Base-by-base conservation (phyloP, 768 basidiomycete genomes). In the Ramaria sp. region DNA sequence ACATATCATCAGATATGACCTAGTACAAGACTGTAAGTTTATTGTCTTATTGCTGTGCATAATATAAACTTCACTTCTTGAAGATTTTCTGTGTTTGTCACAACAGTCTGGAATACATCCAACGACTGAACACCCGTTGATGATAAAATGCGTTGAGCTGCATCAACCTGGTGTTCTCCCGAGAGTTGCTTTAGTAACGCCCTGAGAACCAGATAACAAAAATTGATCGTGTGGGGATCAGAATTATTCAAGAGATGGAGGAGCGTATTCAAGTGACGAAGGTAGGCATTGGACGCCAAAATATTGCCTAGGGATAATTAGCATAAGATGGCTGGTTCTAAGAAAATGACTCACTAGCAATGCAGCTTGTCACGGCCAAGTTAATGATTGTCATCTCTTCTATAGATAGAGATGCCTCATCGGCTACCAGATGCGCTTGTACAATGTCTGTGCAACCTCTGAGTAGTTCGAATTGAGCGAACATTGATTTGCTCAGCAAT, bases 161-260 rank as follows among this genome's bases (percentile, higher is more conserved):
- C 68, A 7, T 75, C 70, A 32, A 88, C 64, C 58, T 81, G 81
- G 49, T 76, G 76, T 38, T 78, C 76, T 13, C 81, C 82, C 4
- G 79, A 74, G 0, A 82, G 59, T 24, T 73, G 73, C 30, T 66
- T 65, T 30, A 92, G 64, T 51, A 93, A 64, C 0, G 77, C 74
- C n/a, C 79, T 74, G n/a, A 77, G 67, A 50, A 88, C 68, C 9
- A 92, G 69, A 61, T 80, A 79, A 0, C 77, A 77, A 44, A 92
- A 66, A 2, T 77, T 66, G 16, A 79, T 74, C 28, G 77, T 69
- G 58, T 85, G 74, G 0, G 77, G 62, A 57, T 78, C 71, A 0
- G 68, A 49, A 45, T 77, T 74, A 1, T 72, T 68, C 10, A 88
- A 58, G 58, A 77, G 81, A 16, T 60, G 59, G 3, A 88, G 61